Percentiles rank a stretch among this genome's conserved stretches.
Evolutionary conservation across 805 yeast species (phyloP).

Genomic region (Yamadazyma insecticola): DNA sequence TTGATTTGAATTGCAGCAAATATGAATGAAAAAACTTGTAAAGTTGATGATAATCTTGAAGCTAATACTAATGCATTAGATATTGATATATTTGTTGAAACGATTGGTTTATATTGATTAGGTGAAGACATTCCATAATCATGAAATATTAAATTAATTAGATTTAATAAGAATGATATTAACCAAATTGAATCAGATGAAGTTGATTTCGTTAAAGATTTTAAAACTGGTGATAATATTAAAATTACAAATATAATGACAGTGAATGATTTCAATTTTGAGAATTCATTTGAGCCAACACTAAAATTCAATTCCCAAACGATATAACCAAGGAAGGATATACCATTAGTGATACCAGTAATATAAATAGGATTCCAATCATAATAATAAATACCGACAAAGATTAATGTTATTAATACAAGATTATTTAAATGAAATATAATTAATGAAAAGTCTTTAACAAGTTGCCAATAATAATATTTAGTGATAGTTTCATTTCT

Average conservation of each 20-base stretch:
- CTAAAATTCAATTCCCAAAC: slow-evolving; percentile 17
- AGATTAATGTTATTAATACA: slow-evolving; percentile 61
- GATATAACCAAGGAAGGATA: slow-evolving; percentile 30
- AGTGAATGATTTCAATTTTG: slow-evolving; percentile 53
- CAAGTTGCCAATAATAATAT: slow-evolving; percentile 60
- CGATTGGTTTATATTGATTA: slow-evolving; percentile 40
- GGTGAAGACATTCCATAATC: slow-evolving; percentile 58
- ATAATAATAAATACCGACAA: slow-evolving; percentile 52
- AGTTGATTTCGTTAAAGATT: slow-evolving; percentile 82
- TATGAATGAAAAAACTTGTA: slow-evolving; percentile 79
- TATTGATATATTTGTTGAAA: slow-evolving; percentile 78
- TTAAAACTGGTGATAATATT: slow-evolving; percentile 83
- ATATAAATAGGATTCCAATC: slow-evolving; percentile 49
- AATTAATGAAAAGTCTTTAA: slow-evolving; percentile 66
- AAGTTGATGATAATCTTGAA: slow-evolving; percentile 71
- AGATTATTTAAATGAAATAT: slow-evolving; percentile 63
- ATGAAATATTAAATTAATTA: slow-evolving; percentile 62
- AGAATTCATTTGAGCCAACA: neutral
- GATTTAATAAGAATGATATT: slow-evolving; percentile 70
- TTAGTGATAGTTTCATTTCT: slow-evolving; percentile 70
- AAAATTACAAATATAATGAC: slow-evolving; percentile 67
- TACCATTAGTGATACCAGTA: slow-evolving; percentile 20
- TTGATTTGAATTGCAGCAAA: slow-evolving; percentile 66
- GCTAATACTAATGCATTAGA: slow-evolving; percentile 88
- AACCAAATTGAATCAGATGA: slow-evolving; percentile 97